These are phyloP conservation scores for Musa beccarii DNA, from an alignment of 176 grass and related monocot species.

Conservation along the genomic window DNA sequence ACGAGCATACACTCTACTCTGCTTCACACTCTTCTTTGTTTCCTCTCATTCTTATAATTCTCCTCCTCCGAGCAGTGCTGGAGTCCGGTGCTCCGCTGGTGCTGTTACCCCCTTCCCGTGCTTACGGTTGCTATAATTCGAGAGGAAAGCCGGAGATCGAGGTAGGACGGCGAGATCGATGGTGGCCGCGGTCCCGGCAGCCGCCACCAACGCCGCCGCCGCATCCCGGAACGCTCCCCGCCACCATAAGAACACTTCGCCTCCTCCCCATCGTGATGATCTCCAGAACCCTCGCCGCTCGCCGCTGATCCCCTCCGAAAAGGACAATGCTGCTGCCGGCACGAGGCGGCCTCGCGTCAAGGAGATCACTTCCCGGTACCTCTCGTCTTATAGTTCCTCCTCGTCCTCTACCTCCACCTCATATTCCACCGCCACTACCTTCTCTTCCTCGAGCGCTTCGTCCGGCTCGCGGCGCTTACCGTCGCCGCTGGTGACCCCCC, in stretches of 20 bases:
- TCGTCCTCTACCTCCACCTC: slow-evolving; percentile 32
- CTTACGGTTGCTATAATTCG: not conserved
- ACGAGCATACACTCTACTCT: not conserved
- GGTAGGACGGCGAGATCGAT: slow-evolving; percentile 11
- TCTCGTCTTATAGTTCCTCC: slow-evolving; percentile 24
- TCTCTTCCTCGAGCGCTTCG: slow-evolving; percentile 17
- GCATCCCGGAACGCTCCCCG: not conserved
- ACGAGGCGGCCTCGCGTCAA: slow-evolving; percentile 23
- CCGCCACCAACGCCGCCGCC: not conserved
- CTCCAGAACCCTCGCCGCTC: slow-evolving; percentile 12
- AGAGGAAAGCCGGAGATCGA: slow-evolving; percentile 23
- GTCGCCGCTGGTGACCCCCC: slow-evolving; percentile 26
- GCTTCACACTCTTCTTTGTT: not conserved
- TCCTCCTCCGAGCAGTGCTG: not conserved
- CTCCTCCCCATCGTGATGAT: not conserved
- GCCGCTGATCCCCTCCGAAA: slow-evolving; percentile 39
- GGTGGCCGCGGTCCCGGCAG: slow-evolving; percentile 23
- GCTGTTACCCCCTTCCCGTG: not conserved
- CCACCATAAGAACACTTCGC: slow-evolving; percentile 1
- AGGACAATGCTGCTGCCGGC: slow-evolving; percentile 24
- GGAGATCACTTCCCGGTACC: slow-evolving; percentile 40
- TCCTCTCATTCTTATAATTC: not conserved
- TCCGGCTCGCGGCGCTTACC: slow-evolving; percentile 27
- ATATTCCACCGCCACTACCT: slow-evolving; percentile 21
- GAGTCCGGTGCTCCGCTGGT: not conserved